These are phyloP conservation scores for Rhodotorula kratochvilovae DNA, from an alignment of 768 basidiomycete species.

Conservation along the genomic window DNA sequence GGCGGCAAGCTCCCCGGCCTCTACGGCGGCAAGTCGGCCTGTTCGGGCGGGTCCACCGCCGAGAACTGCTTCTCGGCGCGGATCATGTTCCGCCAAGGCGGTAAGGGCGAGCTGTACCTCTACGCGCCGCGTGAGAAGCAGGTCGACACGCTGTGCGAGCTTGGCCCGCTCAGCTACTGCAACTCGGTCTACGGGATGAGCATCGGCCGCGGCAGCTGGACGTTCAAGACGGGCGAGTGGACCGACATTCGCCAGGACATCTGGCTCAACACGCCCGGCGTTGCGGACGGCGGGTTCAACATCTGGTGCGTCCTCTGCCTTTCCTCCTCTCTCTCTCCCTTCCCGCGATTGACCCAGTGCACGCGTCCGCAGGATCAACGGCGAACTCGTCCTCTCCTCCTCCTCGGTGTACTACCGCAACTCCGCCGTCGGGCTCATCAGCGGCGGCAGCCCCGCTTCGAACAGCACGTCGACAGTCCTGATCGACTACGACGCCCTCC, in stretches of 20 bases:
- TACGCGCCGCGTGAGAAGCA: slow-evolving; percentile 43
- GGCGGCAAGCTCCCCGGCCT: slow-evolving; percentile 44
- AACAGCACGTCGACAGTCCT: slow-evolving; percentile 4
- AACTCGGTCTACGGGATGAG: slow-evolving; percentile 48
- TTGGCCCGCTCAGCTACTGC: slow-evolving; percentile 39
- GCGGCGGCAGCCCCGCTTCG: not conserved
- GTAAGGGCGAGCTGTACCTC: slow-evolving; percentile 44
- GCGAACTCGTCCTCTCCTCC: slow-evolving; percentile 37
- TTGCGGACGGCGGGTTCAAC: slow-evolving; percentile 57
- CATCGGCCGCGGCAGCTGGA: slow-evolving; percentile 66
- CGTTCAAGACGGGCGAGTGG: slow-evolving; percentile 62
- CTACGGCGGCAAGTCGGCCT: slow-evolving; percentile 41
- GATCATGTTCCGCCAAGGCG: slow-evolving; percentile 41
- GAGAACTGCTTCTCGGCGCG: slow-evolving; percentile 43
- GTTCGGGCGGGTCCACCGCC: slow-evolving; percentile 40
- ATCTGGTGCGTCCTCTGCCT: slow-evolving; percentile 24
- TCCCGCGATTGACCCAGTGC: not conserved
- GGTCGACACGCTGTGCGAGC: slow-evolving; percentile 36
- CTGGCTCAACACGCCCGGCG: slow-evolving; percentile 65
- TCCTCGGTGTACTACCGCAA: slow-evolving; percentile 42
- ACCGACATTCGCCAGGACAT: slow-evolving; percentile 67
- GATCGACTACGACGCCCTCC: slow-evolving; percentile 36
- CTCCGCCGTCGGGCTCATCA: slow-evolving; percentile 1
- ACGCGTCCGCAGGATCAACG: slow-evolving; percentile 34
- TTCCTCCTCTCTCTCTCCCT: too few relatives aligned